Base-by-base conservation (phyloP, 2,329 filamentous ascomycete genomes). In the Stemphylium beticola region DNA sequence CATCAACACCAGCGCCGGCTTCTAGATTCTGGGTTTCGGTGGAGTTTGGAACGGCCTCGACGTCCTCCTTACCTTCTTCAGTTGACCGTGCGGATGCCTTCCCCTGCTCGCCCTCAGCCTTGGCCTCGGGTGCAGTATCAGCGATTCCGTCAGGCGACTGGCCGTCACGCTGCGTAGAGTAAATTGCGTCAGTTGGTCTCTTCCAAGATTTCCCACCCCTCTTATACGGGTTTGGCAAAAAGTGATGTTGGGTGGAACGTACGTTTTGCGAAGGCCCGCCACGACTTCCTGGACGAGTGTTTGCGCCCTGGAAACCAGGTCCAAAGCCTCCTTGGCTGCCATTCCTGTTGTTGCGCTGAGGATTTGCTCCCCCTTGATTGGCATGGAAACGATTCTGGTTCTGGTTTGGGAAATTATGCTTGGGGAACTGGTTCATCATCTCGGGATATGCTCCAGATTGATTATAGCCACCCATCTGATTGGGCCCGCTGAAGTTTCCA, bases 321-420 rank as follows among this genome's bases (percentile, higher is more conserved):
- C 66, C 71, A 65, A 66, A 66, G 55, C 68, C 66, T 61, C 69
- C 74, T 43, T 75, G 71, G 53, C 72, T 74, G 63, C 78, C 78
- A 71, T 75, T 75, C 67, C 75, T 76, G 59, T 67, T 71, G 57
- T 71, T 72, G 63, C 64, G 66, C 57, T 73, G 70, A 58, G 76
- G 69, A 64, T 74, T 72, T 67, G 74, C 60, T 67, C 87, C 88
- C 65, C 88, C 89, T 62, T 68, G 66, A 77, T 86, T 86, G 77
- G 86, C 86, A 81, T 85, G 87, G 81, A 89, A 92, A 81, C 92
- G 89, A 87, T 91, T 91, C 64, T 76, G 72, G 85, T 86, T 87
- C 65, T 76, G 73, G 85, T 85, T 87, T 78, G 90, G 80, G 73
- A 80, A 83, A 74, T 85, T 83, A 82, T 84, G 82, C 81, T 82